phyloP scores from a whole-genome alignment of 1,284 basidiomycete genomes.

The Cryptococcus hybrid region DNA sequence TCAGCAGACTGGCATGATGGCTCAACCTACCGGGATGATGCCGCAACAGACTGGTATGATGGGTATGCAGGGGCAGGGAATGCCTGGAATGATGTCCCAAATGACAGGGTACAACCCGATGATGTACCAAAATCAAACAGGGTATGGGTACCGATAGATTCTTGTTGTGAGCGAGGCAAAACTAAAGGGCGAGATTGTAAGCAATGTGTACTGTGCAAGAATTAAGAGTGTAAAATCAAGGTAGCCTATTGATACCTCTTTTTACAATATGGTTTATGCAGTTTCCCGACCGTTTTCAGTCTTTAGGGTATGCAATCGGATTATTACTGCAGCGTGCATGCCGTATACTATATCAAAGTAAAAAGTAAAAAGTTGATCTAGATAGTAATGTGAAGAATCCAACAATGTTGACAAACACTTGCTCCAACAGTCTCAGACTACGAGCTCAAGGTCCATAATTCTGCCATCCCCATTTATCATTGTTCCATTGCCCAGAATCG shows the following conservation, averaged over 20 bases:
- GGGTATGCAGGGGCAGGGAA: slow-evolving; percentile 13
- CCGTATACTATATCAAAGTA: too few species aligned
- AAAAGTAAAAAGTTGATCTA: too few species aligned
- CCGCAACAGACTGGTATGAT: slow-evolving; percentile 29
- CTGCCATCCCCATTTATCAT: too few species aligned
- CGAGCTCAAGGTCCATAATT: not conserved
- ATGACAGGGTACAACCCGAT: slow-evolving; percentile 43
- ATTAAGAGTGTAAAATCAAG: too few species aligned
- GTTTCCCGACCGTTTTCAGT: too few species aligned
- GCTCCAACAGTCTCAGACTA: not conserved
- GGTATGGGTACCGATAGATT: slow-evolving; percentile 14
- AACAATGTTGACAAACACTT: not conserved
- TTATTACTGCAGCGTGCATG: too few species aligned
- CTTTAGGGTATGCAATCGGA: too few species aligned
- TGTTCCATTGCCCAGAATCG: too few species aligned
- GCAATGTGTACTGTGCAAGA: not conserved
- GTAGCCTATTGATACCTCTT: too few species aligned
- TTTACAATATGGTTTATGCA: too few species aligned
- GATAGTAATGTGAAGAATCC: not conserved
- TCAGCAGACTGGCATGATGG: slow-evolving; percentile 29
- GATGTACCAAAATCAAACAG: slow-evolving; percentile 19
- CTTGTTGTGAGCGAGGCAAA: too few species aligned
- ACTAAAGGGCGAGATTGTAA: not conserved
- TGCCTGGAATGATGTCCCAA: slow-evolving; percentile 26
- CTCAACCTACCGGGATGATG: slow-evolving; percentile 41